Evolutionary conservation across 306 rosid species (phyloP).

Genomic region (Ormosia emarginata): DNA sequence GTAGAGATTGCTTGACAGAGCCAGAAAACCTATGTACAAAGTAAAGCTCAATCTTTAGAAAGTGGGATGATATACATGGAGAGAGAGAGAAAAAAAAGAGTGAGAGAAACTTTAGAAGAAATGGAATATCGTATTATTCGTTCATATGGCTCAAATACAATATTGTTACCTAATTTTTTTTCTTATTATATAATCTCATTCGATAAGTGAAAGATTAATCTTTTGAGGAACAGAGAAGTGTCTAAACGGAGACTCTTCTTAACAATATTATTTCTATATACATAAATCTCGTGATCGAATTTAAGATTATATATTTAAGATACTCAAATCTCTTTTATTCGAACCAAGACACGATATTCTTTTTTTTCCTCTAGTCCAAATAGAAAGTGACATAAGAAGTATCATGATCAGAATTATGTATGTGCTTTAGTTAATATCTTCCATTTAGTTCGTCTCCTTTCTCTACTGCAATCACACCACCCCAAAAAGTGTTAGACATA

Average conservation of each 20-base stretch:
- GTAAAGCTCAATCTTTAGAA: conserved; percentile 14
- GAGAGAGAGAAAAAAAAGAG: no score
- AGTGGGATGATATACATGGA: neutral
- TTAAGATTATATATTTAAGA: no score
- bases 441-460: conserved; percentile 21
- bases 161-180: no score
- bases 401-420: neutral
- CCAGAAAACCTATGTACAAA: conserved; percentile 1
- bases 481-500: no score
- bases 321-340: no score
- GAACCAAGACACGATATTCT: no score
- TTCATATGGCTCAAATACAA: neutral
- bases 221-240: no score
- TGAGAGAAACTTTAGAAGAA: neutral
- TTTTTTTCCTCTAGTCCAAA: neutral
- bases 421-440: neutral
- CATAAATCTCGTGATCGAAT: no score
- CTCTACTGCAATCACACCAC: neutral
- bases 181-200: no score
- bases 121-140: neutral
- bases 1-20: neutral
- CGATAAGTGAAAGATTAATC: no score
- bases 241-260: no score
- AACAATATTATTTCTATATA: no score
- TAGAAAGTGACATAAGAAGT: conserved; percentile 25